These are phyloP conservation scores for Sarocladiaceae sp. DNA, from an alignment of 2,329 filamentous ascomycete species.

Conservation along the genomic window DNA sequence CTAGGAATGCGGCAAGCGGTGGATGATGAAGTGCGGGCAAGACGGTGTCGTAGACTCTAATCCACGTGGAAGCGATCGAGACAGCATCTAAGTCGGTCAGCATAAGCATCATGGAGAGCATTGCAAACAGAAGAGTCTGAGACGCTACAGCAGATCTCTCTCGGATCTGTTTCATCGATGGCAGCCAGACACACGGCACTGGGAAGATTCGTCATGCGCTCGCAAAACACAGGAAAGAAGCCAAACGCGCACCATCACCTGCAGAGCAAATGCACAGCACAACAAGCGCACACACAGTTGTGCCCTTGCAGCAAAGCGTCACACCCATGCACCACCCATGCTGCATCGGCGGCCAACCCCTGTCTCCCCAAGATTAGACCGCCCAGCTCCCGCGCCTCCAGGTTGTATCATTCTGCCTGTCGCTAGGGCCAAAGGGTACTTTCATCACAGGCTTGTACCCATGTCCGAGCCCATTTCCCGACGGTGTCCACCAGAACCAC, in stretches of 20 bases:
- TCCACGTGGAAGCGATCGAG: neutral
- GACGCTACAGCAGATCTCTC: conserved; percentile 7
- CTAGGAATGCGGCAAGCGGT: neutral
- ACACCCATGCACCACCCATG: conserved; percentile 7
- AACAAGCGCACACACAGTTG: neutral
- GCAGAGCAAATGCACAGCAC: conserved; percentile 1
- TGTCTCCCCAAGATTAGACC: conserved; percentile 10
- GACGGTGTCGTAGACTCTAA: neutral
- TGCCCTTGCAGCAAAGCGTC: conserved; percentile 8
- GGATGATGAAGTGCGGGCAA: neutral
- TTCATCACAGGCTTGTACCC: neutral
- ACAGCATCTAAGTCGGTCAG: neutral
- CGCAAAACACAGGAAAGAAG: neutral
- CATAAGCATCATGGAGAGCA: neutral
- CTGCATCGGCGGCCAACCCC: conserved; percentile 4
- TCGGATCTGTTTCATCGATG: conserved; percentile 7
- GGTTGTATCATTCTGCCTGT: neutral
- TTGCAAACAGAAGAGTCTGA: conserved; percentile 1
- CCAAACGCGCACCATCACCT: neutral
- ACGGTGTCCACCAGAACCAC: conserved; percentile 2
- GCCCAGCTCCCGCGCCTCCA: neutral
- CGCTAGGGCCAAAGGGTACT: neutral
- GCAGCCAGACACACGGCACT: neutral
- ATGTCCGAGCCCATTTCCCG: conserved; percentile 5
- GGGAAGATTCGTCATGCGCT: neutral